Conservation (phyloP, 2,329 filamentous ascomycete species). For the Pezicula neosporulosa region DNA sequence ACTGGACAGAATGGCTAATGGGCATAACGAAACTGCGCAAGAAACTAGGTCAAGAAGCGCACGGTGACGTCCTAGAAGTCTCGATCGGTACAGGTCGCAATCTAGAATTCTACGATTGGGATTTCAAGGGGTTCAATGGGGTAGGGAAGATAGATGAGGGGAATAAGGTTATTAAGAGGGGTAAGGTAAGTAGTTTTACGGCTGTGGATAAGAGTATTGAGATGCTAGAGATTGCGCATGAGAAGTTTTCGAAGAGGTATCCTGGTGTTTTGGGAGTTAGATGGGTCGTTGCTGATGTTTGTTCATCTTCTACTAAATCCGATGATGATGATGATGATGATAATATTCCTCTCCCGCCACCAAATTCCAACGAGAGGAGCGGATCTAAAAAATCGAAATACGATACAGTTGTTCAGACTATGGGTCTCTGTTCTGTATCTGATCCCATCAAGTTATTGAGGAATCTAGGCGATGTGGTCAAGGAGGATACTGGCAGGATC, state of each 20-base stretch:
- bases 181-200: slow-evolving; percentile 51
- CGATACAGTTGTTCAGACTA: slow-evolving; percentile 62
- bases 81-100: slow-evolving; percentile 63
- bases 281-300: slow-evolving; percentile 28
- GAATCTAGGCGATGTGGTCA: slow-evolving; percentile 48
- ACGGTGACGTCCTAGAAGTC: slow-evolving; percentile 58
- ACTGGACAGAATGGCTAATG: slow-evolving; percentile 53
- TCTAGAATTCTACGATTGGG: slow-evolving; percentile 56
- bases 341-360: slow-evolving; percentile 20
- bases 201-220: slow-evolving; percentile 58
- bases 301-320: slow-evolving; percentile 3
- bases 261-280: slow-evolving; percentile 38
- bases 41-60: slow-evolving; percentile 43
- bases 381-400: slow-evolving; percentile 34
- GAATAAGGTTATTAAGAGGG: slow-evolving; percentile 21
- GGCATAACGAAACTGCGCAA: slow-evolving; percentile 50
- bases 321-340: no score
- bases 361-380: slow-evolving; percentile 18
- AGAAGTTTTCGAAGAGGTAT: slow-evolving; percentile 43
- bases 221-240: slow-evolving; percentile 56
- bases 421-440: slow-evolving; percentile 60
- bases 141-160: slow-evolving; percentile 16
- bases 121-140: slow-evolving; percentile 21
- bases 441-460: slow-evolving; percentile 51
- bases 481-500: slow-evolving; percentile 55